Evolutionary conservation across 2,329 filamentous ascomycete genomes (phyloP), one percentile per base, ranked within the genome.

Genomic region (Davidsoniella eucalypti): DNA sequence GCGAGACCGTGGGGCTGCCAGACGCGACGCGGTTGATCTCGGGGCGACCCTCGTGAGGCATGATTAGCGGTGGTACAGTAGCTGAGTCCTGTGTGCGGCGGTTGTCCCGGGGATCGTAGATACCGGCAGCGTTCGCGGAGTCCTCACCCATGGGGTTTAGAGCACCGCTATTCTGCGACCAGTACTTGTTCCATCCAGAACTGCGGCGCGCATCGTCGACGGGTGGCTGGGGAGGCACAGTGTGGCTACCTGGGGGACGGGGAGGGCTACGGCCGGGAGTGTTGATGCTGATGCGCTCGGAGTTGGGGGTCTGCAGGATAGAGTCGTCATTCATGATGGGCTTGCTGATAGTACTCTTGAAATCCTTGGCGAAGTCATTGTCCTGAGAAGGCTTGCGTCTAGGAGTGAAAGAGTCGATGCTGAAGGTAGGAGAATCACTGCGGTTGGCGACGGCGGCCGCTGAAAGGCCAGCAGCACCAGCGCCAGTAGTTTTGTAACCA

Each of bases 111-210:
- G 12, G 3, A 33, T 9, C 29, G 29, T 33, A 33, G 47, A 61
- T 60, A 44, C 66, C 65, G 48, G 47, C 58, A 2, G 54, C 54
- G 6, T 57, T 51, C 21, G 64, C 60, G 1, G 74, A 75, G 12
- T 74, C 76, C 48, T 79, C 74, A 12, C 77, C 78, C 6, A 84
- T 67, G 21, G 82, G 73, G 58, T 81, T 80, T 51, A 81, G 65
- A 6, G 79, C 74, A n/a, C 39, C 50, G 56, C 80, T 83, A 49
- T 82, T 82, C 47, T 80, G 81, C 12, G 81, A 84, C 75, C 83
- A 87, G 64, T 86, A 87, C 49, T 76, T 69, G 62, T 84, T 85
- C 82, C 82, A 87, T 44, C 81, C 81, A 3, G 81, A 85, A 57
- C 80, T 84, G 58, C 76, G 71, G 50, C 78, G 70, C 61, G 54